Evolutionary conservation across 108 stramenopile genomes (phyloP), one percentile per base, ranked within the genome.

Genomic region (Phaeodactylum tricornutum): DNA sequence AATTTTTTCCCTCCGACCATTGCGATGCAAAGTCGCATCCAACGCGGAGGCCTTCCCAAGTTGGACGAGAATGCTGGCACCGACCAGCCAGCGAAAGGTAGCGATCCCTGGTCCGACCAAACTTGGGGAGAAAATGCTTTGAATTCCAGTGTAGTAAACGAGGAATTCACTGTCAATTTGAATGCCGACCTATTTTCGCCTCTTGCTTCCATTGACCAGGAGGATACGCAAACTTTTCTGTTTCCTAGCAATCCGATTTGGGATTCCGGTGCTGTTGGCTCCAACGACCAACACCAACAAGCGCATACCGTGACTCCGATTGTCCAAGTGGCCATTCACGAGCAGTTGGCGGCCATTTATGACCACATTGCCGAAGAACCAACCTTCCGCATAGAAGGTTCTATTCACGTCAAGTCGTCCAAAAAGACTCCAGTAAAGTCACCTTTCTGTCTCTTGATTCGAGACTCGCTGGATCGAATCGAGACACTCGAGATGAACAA

Each of bases 301-400:
- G 21, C 5, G 19, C 16, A 41, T 20, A 41, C 39, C 6, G 5
- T 20, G 5, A 11, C 39, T 4, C 39, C 5, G 4, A 5, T 4
- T 22, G 45, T 46, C 14, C 45, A 25, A 52, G 50, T 52, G 2
- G 22, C 33, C 14, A 33, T 52, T 3, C 63, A 69, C 40, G 75
- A 72, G 47, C 67, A 69, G 31, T 48, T 72, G 37, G 57, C 64
- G 5, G 61, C 60, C 43, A 23, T 57, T 6, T 72, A 67, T 53
- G 71, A 77, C 45, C 58, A 39, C 3, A n/a, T 45, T 9, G 23
- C 61, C 4, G 55, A 33, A 5, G 45, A 24, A 29, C 57, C 64
- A n/a, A 28, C 43, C 0, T 59, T 62, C 48, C 55, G 49, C 11
- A 60, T 72, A 1, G 55, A 69, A 19, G 71, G 71, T 26, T 32